A percentile compares a stretch with the other conserved stretches of the same genome.
Evolutionary conservation across 306 rosid genomes (phyloP).

Genomic region (Crataegus laevigata): DNA sequence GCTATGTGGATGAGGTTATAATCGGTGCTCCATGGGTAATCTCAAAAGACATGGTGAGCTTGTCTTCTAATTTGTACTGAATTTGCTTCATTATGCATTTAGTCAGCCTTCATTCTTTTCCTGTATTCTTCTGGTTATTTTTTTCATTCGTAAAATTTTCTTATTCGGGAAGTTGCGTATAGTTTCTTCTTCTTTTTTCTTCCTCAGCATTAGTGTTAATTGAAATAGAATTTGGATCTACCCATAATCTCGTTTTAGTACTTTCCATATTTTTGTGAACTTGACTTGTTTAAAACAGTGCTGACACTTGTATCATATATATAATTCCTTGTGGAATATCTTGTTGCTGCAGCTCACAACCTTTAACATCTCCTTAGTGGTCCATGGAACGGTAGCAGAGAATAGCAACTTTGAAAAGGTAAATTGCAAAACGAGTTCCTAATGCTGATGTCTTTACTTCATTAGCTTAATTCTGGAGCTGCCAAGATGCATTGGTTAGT

Average conservation of each 20-base stretch:
- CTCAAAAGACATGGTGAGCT: conserved; percentile 77
- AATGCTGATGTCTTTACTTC: not conserved
- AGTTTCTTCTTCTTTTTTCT: too few relatives aligned
- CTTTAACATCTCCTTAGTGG: conserved; percentile 80
- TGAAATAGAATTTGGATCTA: not conserved
- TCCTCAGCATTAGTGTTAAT: not conserved
- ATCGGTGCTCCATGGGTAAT: conserved; percentile 98
- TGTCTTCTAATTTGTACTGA: not conserved
- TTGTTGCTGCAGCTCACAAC: conserved; percentile 64
- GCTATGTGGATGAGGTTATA: conserved; percentile 95
- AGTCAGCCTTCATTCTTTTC: conserved; percentile 9
- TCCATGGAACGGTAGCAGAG: conserved; percentile 87
- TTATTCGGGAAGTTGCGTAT: not conserved
- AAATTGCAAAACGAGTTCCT: conserved; percentile 11
- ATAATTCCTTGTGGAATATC: not conserved
- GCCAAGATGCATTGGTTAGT: conserved; percentile 6
- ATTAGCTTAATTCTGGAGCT: not conserved
- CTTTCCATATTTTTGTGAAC: not conserved
- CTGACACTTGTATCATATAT: too few relatives aligned
- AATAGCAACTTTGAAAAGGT: conserved; percentile 82
- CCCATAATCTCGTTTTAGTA: not conserved
- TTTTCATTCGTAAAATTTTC: not conserved
- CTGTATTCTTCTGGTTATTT: not conserved
- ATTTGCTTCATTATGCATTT: not conserved
- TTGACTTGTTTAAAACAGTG: not conserved